These are phyloP conservation scores for Tetradesmus lagerheimii DNA, from an alignment of 139 green algal species.

Conservation along the genomic window DNA sequence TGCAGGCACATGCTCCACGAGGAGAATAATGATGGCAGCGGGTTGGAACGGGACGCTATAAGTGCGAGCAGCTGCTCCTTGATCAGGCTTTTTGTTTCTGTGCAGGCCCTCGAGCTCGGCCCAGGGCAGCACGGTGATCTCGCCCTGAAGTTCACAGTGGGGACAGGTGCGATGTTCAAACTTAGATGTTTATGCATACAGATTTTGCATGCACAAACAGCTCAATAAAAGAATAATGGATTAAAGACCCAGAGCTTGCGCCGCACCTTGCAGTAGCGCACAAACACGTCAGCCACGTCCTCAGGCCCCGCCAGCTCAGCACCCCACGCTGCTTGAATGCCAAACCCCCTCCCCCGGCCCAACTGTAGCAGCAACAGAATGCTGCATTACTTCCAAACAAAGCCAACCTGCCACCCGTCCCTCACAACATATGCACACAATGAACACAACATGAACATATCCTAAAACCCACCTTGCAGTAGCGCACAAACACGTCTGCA, in stretches of 20 bases:
- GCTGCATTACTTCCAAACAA: no score
- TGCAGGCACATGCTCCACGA: no score
- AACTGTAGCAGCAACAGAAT: no score
- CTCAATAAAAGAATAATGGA: no score
- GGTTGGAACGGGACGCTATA: no score
- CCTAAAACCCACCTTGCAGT: constrained; percentile 49
- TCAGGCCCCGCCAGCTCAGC: not conserved
- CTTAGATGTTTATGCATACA: no score
- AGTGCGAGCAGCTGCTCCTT: constrained; percentile 59
- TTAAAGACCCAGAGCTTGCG: no score
- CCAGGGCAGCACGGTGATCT: constrained; percentile 83
- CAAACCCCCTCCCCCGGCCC: no score
- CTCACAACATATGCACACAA: not conserved
- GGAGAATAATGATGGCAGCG: no score
- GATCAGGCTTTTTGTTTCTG: constrained; percentile 65
- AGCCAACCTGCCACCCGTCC: no score
- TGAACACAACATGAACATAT: not conserved
- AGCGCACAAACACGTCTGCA: constrained; percentile 73
- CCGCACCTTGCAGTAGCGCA: constrained; percentile 16
- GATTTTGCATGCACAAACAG: no score
- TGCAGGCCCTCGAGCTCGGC: constrained; percentile 71
- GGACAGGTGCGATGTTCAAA: not conserved
- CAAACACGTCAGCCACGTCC: not conserved
- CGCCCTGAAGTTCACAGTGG: constrained; percentile 51
- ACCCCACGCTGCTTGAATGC: not conserved